Base-by-base conservation (phyloP, 2,329 filamentous ascomycete species). In the Ceratocystis ficicola region DNA sequence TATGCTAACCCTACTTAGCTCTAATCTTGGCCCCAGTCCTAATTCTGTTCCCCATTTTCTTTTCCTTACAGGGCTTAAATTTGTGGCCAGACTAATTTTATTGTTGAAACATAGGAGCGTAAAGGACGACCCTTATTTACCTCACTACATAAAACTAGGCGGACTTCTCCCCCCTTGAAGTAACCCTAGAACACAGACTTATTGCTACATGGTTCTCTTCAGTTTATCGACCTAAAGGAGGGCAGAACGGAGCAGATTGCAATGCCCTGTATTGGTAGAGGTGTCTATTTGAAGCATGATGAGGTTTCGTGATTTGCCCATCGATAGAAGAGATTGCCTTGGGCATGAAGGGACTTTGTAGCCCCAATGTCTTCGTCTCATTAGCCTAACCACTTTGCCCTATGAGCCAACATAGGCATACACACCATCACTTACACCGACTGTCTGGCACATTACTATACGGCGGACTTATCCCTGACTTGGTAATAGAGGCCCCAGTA, bases 71-170 rank as follows among this genome's bases (percentile, higher is more conserved):
- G 52, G 52, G 52, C 52, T 57, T 57, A 57, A 57, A 30, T 57
- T 57, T 57, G 52, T 57, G n/a, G 28, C 28, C 52, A 32, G 52
- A 30, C 22, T 57, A 57, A 57, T 57, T 57, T 57, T 17, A 30
- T 32, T 57, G 52, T 57, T 57, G 52, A 57, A 57, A 57, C 52
- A 57, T 57, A 30, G 10, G 52, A 32, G 52, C 52, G 30, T 57
- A 7, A 57, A 57, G 52, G 22, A 25, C 52, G 22, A 25, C 52
- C 52, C 30, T 57, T 57, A 30, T 30, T 30, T 52, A 52, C 48
- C 48, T 52, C 48, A 22, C 22, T 57, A 57, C 7, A 25, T 57
- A 15, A 41, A 12, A 12, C 52, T 25, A 57, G 28, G 52, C 20
- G 6, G 20, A 28, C 50, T 25, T 12, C 10, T n/a, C 20, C 12